These are phyloP conservation scores for Pinguiococcus pyrenoidosus DNA, from an alignment of 108 stramenopile genomes.

Conservation along the genomic window DNA sequence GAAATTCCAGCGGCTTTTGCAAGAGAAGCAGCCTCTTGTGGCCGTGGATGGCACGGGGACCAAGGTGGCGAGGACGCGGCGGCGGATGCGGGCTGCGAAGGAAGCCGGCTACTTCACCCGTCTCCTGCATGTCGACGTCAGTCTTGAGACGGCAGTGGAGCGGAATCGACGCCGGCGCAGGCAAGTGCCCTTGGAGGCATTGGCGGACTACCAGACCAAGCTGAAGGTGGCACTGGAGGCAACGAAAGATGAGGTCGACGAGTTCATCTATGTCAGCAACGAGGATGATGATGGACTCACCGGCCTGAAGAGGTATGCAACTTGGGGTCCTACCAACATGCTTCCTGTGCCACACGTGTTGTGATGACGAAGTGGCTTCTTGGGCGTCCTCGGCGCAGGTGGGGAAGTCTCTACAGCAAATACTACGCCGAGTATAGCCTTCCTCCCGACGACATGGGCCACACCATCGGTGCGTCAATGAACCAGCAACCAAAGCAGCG, in stretches of 20 bases:
- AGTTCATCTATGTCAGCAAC: background rate
- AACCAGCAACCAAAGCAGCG: too few species aligned
- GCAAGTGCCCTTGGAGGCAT: background rate
- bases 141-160: background rate
- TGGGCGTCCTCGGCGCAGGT: too few species aligned
- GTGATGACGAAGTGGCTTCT: too few species aligned
- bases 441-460: too few species aligned
- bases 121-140: background rate
- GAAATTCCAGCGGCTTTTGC: background rate
- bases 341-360: too few species aligned
- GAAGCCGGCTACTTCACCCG: background rate
- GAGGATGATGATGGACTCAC: background rate
- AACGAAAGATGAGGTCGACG: background rate
- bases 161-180: background rate
- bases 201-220: background rate
- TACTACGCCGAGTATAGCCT: too few species aligned
- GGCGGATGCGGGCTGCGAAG: slow-evolving; percentile 1
- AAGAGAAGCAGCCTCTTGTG: background rate
- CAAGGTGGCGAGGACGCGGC: background rate
- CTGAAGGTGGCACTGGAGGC: too few species aligned
- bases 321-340: too few species aligned
- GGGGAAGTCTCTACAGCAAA: too few species aligned
- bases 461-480: too few species aligned
- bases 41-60: slow-evolving; percentile 1
- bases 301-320: background rate